phyloP scores from a whole-genome alignment of 1,139 yeast species.

The Blastobotrys arbuscula region DNA sequence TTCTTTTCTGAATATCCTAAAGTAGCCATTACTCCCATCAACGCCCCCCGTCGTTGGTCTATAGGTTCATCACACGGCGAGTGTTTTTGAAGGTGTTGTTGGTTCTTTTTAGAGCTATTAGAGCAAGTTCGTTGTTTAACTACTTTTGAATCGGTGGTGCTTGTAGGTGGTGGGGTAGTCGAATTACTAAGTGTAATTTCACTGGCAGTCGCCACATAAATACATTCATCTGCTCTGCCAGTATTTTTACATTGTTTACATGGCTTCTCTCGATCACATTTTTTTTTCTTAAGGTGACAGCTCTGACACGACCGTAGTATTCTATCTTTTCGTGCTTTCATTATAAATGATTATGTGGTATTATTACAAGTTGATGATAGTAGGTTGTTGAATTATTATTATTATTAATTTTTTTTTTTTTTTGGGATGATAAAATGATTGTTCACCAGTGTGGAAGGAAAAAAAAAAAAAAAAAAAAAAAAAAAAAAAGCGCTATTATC shows the following conservation, averaged over 20 bases:
- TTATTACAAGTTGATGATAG: too few relatives aligned
- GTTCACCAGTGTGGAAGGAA: too few relatives aligned
- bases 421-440: too few relatives aligned
- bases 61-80: neutral
- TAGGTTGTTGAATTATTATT: too few relatives aligned
- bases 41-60: neutral
- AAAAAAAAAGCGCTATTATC: too few relatives aligned
- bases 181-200: neutral
- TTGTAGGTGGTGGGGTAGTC: neutral
- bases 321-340: slow-evolving; percentile 1
- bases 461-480: too few relatives aligned
- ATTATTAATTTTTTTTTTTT: too few relatives aligned
- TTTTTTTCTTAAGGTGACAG: neutral
- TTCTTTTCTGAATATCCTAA: slow-evolving; percentile 2
- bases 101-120: neutral
- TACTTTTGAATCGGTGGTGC: neutral
- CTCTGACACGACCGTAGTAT: neutral
- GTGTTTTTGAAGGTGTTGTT: neutral
- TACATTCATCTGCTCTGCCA: neutral
- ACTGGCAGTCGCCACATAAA: neutral
- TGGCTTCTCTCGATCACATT: neutral
- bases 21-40: slow-evolving; percentile 1
- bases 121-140: too few relatives aligned
- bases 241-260: neutral
- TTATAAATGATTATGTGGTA: too few relatives aligned